These are phyloP conservation scores for Hymenoscyphus linearis DNA, from an alignment of 2,329 filamentous ascomycete genomes.

Conservation along the genomic window DNA sequence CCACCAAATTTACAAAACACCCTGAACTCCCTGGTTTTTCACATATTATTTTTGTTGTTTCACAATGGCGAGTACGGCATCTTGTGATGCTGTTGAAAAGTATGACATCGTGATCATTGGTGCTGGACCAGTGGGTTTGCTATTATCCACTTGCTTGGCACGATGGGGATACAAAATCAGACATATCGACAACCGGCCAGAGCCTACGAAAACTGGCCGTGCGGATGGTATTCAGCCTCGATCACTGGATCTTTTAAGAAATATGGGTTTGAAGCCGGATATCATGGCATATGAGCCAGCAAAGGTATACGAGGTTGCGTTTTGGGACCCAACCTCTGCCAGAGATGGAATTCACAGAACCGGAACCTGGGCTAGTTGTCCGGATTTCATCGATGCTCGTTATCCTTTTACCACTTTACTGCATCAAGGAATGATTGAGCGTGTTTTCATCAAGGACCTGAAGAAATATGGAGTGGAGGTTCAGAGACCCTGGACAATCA, in stretches of 20 bases:
- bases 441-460: constrained; percentile 62
- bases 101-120: constrained; percentile 78
- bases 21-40: not conserved
- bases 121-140: constrained; percentile 81
- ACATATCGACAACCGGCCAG: constrained; percentile 85
- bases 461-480: constrained; percentile 55
- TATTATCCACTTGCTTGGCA: constrained; percentile 81
- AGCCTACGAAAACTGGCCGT: constrained; percentile 79
- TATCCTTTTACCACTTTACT: constrained; percentile 67
- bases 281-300: constrained; percentile 87
- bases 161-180: constrained; percentile 94
- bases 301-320: constrained; percentile 73
- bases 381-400: constrained; percentile 70
- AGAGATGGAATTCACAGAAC: constrained; percentile 57
- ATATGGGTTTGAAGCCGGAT: constrained; percentile 81
- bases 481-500: constrained; percentile 61
- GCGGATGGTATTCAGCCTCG: constrained; percentile 90
- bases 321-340: constrained; percentile 60
- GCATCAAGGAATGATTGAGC: constrained; percentile 67
- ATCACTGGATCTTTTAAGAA: constrained; percentile 78
- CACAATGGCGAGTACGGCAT: not conserved
- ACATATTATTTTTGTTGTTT: not conserved
- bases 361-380: constrained; percentile 80
- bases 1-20: not conserved
- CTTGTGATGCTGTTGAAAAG: constrained; percentile 7